A percentile compares a stretch with the other conserved stretches of the same genome.
Conservation (phyloP, 2,329 filamentous ascomycete species). For the Samsoniella hepiali region DNA sequence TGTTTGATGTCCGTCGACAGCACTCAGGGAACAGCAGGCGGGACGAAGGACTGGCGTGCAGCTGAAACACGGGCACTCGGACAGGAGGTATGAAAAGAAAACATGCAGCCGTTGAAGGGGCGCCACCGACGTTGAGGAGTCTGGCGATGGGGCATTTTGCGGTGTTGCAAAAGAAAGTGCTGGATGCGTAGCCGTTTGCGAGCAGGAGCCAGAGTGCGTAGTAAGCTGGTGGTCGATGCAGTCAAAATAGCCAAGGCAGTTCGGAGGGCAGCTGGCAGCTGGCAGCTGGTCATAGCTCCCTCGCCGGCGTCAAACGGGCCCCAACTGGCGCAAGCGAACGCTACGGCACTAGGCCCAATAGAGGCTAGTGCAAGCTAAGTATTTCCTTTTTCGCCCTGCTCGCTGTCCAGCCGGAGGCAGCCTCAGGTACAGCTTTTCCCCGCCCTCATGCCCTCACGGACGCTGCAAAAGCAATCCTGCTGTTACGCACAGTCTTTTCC, state of each 20-base stretch:
- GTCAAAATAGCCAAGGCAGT: conserved; percentile 8
- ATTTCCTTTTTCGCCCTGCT: conserved; percentile 18
- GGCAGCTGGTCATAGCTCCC: conserved; percentile 18
- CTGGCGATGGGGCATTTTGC: not conserved
- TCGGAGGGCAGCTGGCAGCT: conserved; percentile 1
- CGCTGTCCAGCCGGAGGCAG: not conserved
- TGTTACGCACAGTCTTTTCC: not conserved
- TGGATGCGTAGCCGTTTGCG: not conserved
- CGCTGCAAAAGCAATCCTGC: conserved; percentile 15
- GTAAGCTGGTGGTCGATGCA: not conserved
- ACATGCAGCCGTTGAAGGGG: conserved; percentile 14
- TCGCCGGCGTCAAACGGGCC: conserved; percentile 3
- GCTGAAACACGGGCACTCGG: conserved; percentile 14
- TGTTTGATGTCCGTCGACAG: conserved; percentile 9
- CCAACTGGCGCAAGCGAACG: conserved; percentile 12
- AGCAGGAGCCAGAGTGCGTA: not conserved
- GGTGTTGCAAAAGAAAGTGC: conserved; percentile 13
- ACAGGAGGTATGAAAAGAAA: conserved; percentile 13
- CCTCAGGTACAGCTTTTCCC: conserved; percentile 2
- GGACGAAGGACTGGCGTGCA: conserved; percentile 1
- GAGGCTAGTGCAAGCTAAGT: not conserved
- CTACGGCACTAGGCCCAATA: not conserved
- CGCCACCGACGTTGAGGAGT: not conserved
- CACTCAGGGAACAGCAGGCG: not conserved
- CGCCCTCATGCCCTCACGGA: conserved; percentile 2